Evolutionary conservation across 768 basidiomycete genomes (phyloP), one percentile per base, ranked within the genome.

Genomic region (Mrakia gelida): DNA sequence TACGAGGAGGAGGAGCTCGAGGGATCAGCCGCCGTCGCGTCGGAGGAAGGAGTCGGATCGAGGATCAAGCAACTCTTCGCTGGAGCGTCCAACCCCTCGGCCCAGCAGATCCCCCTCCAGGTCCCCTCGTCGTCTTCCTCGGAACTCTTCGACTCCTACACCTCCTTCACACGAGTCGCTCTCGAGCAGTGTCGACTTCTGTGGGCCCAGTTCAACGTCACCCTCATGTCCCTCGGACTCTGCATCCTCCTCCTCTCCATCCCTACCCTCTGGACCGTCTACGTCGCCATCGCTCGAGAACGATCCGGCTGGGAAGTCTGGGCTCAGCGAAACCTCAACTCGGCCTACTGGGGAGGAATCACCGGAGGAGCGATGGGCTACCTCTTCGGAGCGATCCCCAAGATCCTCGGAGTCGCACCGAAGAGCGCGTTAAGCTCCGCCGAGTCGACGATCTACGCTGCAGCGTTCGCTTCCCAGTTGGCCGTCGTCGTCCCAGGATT

Each of bases 151-250:
- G 65, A 56, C 8, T 75, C 79, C 23, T 81, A 83, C 70, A 81
- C 87, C 70, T 84, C 87, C 26, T 94, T 90, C 82, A 89, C 88
- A 18, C 87, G 89, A 13, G 83, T 87, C 23, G 89, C 92, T 8
- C 87, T 95, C 49, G 85, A 87, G 0, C 88, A 88, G 2, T 95
- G 95, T 82, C 91, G 95, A 10, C 84, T 88, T 18, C 89, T 98
- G 75, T 99, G 97, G 97, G 96, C 97, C 0, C 93, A 93, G 81
- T 98, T 99, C 87, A 92, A 94, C 80, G 86, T 91, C 4, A 81
- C 88, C 1, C 86, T 92, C 21, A 98, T 98, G 88, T 84, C 86
- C 6, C 85, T 91, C 38, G 97, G 96, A 0, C 84, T 96, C 15
- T 80, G 84, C 0, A 84, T 93, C 34, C 87, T 95, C 41, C 86